These are phyloP conservation scores for Mrakia blollopis DNA, from an alignment of 768 basidiomycete genomes.

Conservation along the genomic window DNA sequence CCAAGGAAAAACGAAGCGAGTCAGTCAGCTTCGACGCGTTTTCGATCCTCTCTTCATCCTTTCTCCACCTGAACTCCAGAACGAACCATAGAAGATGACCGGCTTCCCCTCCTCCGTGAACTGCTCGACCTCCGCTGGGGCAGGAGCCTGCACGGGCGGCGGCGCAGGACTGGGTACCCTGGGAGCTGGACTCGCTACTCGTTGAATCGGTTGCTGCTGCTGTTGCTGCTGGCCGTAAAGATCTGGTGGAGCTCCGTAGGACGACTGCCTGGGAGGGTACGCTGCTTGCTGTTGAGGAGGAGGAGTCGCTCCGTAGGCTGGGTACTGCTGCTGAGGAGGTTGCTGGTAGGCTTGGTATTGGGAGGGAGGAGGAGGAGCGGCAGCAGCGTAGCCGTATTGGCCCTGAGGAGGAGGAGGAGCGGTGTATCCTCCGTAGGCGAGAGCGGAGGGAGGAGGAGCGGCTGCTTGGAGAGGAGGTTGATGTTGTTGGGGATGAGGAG, in stretches of 20 bases:
- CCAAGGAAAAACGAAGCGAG: slow-evolving; percentile 33
- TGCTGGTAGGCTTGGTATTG: slow-evolving; percentile 18
- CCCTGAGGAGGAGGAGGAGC: slow-evolving; percentile 15
- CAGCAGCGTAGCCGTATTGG: background rate
- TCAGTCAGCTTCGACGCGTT: background rate
- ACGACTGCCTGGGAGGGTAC: slow-evolving; percentile 29
- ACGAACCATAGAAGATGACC: slow-evolving; percentile 81
- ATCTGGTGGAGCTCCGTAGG: slow-evolving; percentile 4
- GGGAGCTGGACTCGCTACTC: background rate
- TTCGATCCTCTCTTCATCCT: background rate
- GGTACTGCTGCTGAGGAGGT: slow-evolving; percentile 17
- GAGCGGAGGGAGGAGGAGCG: slow-evolving; percentile 3
- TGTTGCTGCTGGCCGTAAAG: slow-evolving; percentile 18
- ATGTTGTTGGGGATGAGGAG: slow-evolving; percentile 31
- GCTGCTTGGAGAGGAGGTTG: slow-evolving; percentile 3
- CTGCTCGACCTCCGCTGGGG: slow-evolving; percentile 51
- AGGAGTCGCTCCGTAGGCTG: slow-evolving; percentile 21
- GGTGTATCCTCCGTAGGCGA: slow-evolving; percentile 14
- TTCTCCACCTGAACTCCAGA: background rate
- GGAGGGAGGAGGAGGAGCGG: background rate
- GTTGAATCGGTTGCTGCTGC: slow-evolving; percentile 28
- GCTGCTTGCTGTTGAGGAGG: slow-evolving; percentile 28
- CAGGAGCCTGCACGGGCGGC: slow-evolving; percentile 3
- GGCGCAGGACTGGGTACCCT: slow-evolving; percentile 39
- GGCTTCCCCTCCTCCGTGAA: slow-evolving; percentile 75